Percentiles rank a stretch among this genome's conserved stretches.
phyloP scores from a whole-genome alignment of 305 asterid genomes.

The Fraxinus nigra region DNA sequence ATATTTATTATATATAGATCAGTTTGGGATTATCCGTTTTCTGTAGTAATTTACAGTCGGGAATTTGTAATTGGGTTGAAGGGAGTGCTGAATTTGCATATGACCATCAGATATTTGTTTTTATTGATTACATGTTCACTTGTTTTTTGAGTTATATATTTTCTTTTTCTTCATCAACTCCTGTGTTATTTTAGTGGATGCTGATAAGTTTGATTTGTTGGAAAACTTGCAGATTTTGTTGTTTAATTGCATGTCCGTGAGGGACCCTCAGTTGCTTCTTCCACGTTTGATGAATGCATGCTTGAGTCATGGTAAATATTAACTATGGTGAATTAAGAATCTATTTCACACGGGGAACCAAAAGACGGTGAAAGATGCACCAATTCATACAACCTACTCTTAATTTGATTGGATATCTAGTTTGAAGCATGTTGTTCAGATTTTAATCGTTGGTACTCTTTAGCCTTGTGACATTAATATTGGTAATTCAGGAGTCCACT shows the following conservation, averaged over 20 bases:
- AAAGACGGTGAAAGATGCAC: slow-evolving; percentile 4
- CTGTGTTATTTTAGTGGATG: slow-evolving; percentile 13
- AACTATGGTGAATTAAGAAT: slow-evolving; percentile 6
- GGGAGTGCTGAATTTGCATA: neutral
- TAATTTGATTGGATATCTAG: neutral
- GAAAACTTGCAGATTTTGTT: slow-evolving; percentile 72
- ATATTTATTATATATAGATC: neutral
- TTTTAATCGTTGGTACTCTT: slow-evolving; percentile 2
- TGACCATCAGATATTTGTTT: neutral
- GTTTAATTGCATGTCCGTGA: slow-evolving; percentile 97
- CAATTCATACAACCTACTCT: neutral
- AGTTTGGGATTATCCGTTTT: neutral
- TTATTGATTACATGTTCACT: neutral
- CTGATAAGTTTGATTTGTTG: slow-evolving; percentile 22
- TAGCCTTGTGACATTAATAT: neutral
- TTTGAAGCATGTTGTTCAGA: slow-evolving; percentile 13
- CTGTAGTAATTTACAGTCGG: neutral
- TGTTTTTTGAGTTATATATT: neutral
- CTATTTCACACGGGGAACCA: neutral
- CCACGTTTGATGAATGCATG: slow-evolving; percentile 76
- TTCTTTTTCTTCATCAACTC: neutral
- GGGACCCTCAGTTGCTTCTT: slow-evolving; percentile 94
- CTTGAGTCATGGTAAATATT: slow-evolving; percentile 68
- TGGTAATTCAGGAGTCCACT: slow-evolving; percentile 63
- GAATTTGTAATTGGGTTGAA: neutral